Base-by-base conservation (phyloP, 208 protist species). In the Wallacemonas rigidus region DNA sequence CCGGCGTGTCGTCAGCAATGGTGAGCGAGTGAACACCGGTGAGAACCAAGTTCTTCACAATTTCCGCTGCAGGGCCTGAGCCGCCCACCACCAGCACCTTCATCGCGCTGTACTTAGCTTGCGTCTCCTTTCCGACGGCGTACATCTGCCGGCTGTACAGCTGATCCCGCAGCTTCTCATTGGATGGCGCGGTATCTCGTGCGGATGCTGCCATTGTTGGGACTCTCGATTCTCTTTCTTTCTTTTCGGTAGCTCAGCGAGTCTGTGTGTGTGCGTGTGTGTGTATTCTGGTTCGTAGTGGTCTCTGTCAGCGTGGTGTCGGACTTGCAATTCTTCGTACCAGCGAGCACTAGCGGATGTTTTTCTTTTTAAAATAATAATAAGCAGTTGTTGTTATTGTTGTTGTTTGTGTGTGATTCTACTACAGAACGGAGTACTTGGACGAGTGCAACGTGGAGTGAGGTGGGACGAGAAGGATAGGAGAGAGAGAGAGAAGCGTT, bases 61-160 rank as follows among this genome's bases (percentile, higher is more conserved):
- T 85, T 80, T 98, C 94, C 17, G 93, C 86, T 2, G 81, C 91
- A 1, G 94, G 81, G 17, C 95, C 95, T 51, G 45, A 74, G 40
- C 88, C 76, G 12, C 95, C 95, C 50, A 95, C 85, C 40, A 98
- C 85, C 51, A 98, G 81, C 4, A 98, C 90, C 58, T 83, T 71
- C 1, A 91, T 92, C n/a, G 54, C 67, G 63, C 86, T 82, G 75
- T 97, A 94, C 77, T 90, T 94, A 11, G 81, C 80, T 78, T 96
- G 91, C 57, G 95, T 87, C 69, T 98, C 95, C 15, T 84, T 79
- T 12, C 95, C 95, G 0, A 98, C 85, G 35, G 93, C 92, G 67
- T 98, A 98, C 77, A 95, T 86, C 78, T 98, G 95, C 48, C 95
- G 89, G 82, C 85, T 96, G 81, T 98, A 98, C 65, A 98, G 77